A percentile compares a stretch with the other conserved stretches of the same genome.
phyloP scores from a whole-genome alignment of 768 basidiomycete genomes.

The Neoboletus brunneissimus region DNA sequence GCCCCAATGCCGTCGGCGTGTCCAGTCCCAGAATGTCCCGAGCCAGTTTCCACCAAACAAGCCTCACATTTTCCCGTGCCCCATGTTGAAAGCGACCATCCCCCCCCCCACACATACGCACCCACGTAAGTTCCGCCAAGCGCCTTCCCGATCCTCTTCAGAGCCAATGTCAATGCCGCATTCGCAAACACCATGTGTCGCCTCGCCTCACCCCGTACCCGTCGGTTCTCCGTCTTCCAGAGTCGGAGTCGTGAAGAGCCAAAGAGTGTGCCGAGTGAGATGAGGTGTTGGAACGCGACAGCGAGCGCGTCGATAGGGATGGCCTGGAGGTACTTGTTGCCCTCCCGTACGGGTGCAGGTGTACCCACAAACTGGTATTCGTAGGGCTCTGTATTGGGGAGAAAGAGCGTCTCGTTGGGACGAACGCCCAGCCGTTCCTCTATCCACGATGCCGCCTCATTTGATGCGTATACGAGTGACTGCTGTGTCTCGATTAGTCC shows the following conservation, averaged over 20 bases:
- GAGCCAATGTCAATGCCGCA: slow-evolving; percentile 41
- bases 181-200: slow-evolving; percentile 57
- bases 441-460: slow-evolving; percentile 40
- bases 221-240: slow-evolving; percentile 36
- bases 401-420: slow-evolving; percentile 38
- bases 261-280: slow-evolving; percentile 55
- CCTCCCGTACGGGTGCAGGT: slow-evolving; percentile 3
- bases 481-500: slow-evolving; percentile 37
- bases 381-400: slow-evolving; percentile 59
- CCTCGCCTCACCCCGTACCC: slow-evolving; percentile 47
- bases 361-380: slow-evolving; percentile 35
- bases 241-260: slow-evolving; percentile 53
- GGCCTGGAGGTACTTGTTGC: slow-evolving; percentile 6
- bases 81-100: too few relatives aligned
- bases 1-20: slow-evolving; percentile 31
- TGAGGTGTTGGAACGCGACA: slow-evolving; percentile 39
- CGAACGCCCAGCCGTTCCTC: slow-evolving; percentile 25
- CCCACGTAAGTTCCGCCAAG: slow-evolving; percentile 55
- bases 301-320: slow-evolving; percentile 14
- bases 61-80: slow-evolving; percentile 38
- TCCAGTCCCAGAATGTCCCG: slow-evolving; percentile 44
- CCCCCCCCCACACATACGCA: slow-evolving; percentile 62
- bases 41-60: slow-evolving; percentile 59
- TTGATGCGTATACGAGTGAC: slow-evolving; percentile 45
- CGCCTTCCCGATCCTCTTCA: slow-evolving; percentile 41